Conservation (phyloP, 371 early-diverging fungal species). For the Mortierella sp. region DNA sequence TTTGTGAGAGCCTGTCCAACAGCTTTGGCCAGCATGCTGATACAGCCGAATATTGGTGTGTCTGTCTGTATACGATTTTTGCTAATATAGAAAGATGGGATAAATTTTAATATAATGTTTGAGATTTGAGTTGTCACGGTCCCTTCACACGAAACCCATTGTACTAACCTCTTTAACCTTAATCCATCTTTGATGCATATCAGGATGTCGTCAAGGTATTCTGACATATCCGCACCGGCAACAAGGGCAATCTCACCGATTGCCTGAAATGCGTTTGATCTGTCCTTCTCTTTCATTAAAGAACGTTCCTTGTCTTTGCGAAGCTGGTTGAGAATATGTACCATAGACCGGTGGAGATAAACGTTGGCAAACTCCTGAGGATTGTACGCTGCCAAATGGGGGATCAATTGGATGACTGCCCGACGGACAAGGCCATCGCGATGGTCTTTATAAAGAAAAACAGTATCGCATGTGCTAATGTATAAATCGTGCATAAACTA, state of each 20-base stretch:
- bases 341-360: slow-evolving; percentile 83
- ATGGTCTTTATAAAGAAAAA: slow-evolving; percentile 85
- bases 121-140: not conserved
- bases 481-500: slow-evolving; percentile 91
- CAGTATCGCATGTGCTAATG: slow-evolving; percentile 81
- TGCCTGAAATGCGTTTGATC: slow-evolving; percentile 79
- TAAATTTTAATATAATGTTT: not conserved
- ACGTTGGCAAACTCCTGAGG: slow-evolving; percentile 80
- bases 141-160: not conserved
- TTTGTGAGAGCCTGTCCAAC: slow-evolving; percentile 91
- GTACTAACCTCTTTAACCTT: slow-evolving; percentile 46
- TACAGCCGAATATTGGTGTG: slow-evolving; percentile 85
- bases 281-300: slow-evolving; percentile 30
- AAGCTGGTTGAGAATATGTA: slow-evolving; percentile 80
- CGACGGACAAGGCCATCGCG: slow-evolving; percentile 85
- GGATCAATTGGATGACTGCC: slow-evolving; percentile 88
- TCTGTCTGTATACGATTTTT: slow-evolving; percentile 75
- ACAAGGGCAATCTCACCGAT: slow-evolving; percentile 90
- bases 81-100: slow-evolving; percentile 30
- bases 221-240: slow-evolving; percentile 85
- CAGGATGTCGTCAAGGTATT: slow-evolving; percentile 83
- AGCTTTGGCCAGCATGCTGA: slow-evolving; percentile 89
- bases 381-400: slow-evolving; percentile 88
- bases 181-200: slow-evolving; percentile 83
- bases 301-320: slow-evolving; percentile 85